A percentile compares a stretch with the other conserved stretches of the same genome.
These are phyloP conservation scores for Microsporum canis DNA, from an alignment of 2,329 filamentous ascomycete species.

Conservation along the genomic window DNA sequence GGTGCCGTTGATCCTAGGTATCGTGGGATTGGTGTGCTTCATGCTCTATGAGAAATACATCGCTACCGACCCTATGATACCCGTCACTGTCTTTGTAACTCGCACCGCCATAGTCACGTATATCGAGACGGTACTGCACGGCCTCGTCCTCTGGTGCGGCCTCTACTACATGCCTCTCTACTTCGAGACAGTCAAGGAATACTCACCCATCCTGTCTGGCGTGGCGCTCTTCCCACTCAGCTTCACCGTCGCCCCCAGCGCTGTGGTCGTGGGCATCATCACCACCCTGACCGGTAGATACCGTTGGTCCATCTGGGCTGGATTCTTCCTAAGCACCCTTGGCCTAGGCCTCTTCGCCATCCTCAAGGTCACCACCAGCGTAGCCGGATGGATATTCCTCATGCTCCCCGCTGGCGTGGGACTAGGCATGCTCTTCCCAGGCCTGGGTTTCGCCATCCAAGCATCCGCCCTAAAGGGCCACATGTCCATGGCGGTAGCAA, in stretches of 20 bases:
- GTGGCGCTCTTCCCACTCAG: slow-evolving; percentile 49
- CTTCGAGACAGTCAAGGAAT: slow-evolving; percentile 39
- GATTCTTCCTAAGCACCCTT: slow-evolving; percentile 50
- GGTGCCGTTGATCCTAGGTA: slow-evolving; percentile 49
- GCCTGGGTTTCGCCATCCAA: slow-evolving; percentile 53
- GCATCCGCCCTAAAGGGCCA: slow-evolving; percentile 47
- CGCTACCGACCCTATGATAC: slow-evolving; percentile 42
- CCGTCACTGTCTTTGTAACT: slow-evolving; percentile 35
- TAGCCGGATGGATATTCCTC: slow-evolving; percentile 48
- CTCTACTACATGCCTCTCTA: slow-evolving; percentile 45
- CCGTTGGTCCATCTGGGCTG: slow-evolving; percentile 48
- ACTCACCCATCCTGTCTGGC: slow-evolving; percentile 43
- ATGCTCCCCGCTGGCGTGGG: slow-evolving; percentile 50
- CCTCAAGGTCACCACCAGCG: slow-evolving; percentile 35
- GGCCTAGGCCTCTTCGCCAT: slow-evolving; percentile 42
- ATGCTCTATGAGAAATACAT: slow-evolving; percentile 44
- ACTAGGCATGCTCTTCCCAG: slow-evolving; percentile 53
- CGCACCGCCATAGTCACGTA: slow-evolving; percentile 41
- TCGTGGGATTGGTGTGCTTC: slow-evolving; percentile 41
- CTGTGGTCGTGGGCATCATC: slow-evolving; percentile 38
- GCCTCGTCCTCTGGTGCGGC: slow-evolving; percentile 38
- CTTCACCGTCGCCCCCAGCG: slow-evolving; percentile 52
- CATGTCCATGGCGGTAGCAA: slow-evolving; percentile 49
- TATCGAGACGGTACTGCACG: slow-evolving; percentile 46
- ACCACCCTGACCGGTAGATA: slow-evolving; percentile 49